phyloP scores from a whole-genome alignment of 1,284 basidiomycete genomes.

The Marasmius fiardii region DNA sequence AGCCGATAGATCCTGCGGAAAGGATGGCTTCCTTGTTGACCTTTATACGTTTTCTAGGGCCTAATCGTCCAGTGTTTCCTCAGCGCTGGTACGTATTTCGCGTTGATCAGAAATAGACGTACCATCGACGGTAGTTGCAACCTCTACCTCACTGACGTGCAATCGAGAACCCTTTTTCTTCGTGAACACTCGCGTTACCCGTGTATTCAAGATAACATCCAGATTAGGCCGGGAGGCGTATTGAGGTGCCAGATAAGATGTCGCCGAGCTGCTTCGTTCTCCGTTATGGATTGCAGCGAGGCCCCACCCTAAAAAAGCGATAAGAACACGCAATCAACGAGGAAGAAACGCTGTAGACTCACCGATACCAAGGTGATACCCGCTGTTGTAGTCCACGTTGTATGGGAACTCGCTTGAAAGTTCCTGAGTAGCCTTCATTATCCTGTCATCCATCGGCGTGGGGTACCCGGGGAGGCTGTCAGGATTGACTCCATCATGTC shows the following conservation, averaged over 20 bases:
- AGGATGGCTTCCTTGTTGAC: constrained; percentile 23
- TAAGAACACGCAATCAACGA: too few relatives aligned
- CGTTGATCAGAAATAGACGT: neutral
- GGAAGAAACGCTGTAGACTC: neutral
- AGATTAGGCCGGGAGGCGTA: neutral
- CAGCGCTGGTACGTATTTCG: neutral
- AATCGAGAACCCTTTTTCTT: neutral
- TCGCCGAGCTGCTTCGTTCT: neutral
- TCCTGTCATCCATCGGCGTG: neutral
- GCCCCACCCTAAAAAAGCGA: neutral
- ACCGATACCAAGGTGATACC: neutral
- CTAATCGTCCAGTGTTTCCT: neutral
- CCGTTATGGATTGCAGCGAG: neutral
- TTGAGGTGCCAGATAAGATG: neutral
- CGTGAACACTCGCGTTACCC: neutral
- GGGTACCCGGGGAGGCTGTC: neutral
- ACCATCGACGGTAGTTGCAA: neutral
- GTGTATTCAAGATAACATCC: neutral
- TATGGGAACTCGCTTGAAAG: neutral
- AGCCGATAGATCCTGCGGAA: constrained; percentile 19
- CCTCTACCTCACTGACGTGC: neutral
- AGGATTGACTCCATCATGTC: neutral
- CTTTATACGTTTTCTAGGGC: neutral
- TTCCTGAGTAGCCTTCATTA: neutral
- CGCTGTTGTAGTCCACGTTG: neutral